These are phyloP conservation scores for Gnomoniopsis sp. DNA, from an alignment of 2,329 filamentous ascomycete genomes.

Conservation along the genomic window DNA sequence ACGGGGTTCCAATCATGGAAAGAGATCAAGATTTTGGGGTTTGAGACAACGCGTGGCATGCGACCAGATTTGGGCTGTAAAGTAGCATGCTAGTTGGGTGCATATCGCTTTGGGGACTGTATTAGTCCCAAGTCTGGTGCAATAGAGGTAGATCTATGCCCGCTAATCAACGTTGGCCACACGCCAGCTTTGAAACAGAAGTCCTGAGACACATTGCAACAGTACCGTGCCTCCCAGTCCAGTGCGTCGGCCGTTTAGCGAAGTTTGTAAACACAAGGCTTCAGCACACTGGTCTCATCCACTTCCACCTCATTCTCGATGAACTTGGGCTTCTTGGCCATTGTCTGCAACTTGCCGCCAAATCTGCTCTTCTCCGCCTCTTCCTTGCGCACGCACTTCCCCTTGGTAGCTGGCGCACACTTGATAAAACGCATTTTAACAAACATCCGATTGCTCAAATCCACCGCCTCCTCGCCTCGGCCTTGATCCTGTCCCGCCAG, in stretches of 20 bases:
- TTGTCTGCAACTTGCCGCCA: conserved; percentile 22
- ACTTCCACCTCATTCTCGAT: conserved; percentile 58
- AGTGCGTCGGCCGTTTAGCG: conserved; percentile 45
- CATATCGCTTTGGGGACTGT: neutral
- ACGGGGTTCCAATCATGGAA: conserved; percentile 3
- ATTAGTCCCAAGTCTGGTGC: neutral
- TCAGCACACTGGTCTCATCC: conserved; percentile 67
- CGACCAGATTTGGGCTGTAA: neutral
- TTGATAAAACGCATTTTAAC: conserved; percentile 96
- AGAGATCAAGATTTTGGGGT: neutral
- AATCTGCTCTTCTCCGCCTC: conserved; percentile 44
- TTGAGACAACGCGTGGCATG: neutral
- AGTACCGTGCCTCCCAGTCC: neutral
- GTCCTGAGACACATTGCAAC: neutral
- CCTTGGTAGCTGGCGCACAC: conserved; percentile 67
- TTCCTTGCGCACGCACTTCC: conserved; percentile 66
- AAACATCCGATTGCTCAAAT: conserved; percentile 96
- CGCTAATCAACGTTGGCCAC: conserved; percentile 7
- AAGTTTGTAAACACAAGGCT: conserved; percentile 95
- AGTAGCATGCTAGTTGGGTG: neutral
- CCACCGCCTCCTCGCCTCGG: conserved; percentile 58
- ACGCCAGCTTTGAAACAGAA: neutral
- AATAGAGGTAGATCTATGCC: conserved; percentile 1
- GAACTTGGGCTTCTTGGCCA: conserved; percentile 48
- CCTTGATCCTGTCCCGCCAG: conserved; percentile 67